Base-by-base conservation (phyloP, 192 early-diverging fungal genomes). In the Linnemannia elongata region DNA sequence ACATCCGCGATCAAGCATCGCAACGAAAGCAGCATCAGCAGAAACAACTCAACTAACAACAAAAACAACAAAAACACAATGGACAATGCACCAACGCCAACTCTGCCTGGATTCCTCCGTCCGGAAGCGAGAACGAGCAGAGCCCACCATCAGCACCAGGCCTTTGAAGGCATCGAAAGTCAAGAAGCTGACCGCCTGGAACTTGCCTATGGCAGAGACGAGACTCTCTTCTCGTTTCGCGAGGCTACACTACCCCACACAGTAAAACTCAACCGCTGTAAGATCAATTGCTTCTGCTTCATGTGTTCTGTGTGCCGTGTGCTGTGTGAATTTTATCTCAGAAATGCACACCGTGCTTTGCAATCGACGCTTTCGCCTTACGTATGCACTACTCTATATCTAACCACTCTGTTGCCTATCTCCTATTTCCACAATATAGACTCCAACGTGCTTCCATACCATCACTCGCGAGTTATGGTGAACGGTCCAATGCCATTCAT, bases 401-500 rank as follows among this genome's bases (percentile, higher is more conserved):
- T 33, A 69, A 27, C 54, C 22, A 72, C 9, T 68, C 38, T 20
- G 72, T 72, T 13, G 69, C 81, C 82, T 68, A 68, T 75, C 72
- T 69, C 55, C 45, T 72, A 18, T 30, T 35, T 75, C 7, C 27
- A 35, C 47, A 71, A 49, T 41, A 24, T 74, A 82, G 79, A 82
- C 52, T 36, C 44, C 20, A 77, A 80, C 47, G 80, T 86, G 36
- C 45, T 86, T 6, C 84, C 84, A 17, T 86, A 77, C 36, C 60
- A 72, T 4, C 84, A 86, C 57, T 81, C 84, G 8, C 79, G 73
- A 20, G 47, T 86, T 4, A 20, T 66, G 35, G 71, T 81, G 38
- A 74, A 49, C 42, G 47, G 41, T 8, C 35, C 47, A 47, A 57
- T 18, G 38, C 60, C 60, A 60, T 89, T 15, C 83, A 96, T 98